Base-by-base conservation (phyloP, 257 asterid genomes). In the Paulownia fortunei region DNA sequence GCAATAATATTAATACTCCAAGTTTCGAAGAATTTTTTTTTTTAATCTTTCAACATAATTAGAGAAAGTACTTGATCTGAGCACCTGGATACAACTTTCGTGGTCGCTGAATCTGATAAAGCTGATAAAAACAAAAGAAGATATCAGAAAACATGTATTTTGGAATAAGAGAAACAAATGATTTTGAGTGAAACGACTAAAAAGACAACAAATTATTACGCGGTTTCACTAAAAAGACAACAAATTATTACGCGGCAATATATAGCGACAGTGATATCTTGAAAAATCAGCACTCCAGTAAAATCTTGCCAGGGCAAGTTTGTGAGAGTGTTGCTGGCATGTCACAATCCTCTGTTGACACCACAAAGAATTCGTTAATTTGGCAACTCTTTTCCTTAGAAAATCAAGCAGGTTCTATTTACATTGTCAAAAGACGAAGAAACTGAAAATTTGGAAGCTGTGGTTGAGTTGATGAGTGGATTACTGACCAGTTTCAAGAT, bases 241-340 rank as follows among this genome's bases (percentile, higher is more conserved):
- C 58, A 46, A 21, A 47, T 16, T 23, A 12, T 78, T 86, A 88
- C 91, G 84, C 0, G 88, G 91, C 19, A 79, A 77, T 51, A 84
- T 85, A 47, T 88, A 90, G 12, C 91, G 96, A 78, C 66, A 47
- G 71, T 81, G 67, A 72, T 80, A 76, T 73, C 83, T 87, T 2
- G 85, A 69, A 61, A 81, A 78, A 56, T 70, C 80, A 13, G 88
- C 56, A 72, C 42, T 80, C 85, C 82, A 81, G 77, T 64, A 76
- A 54, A 85, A 71, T 23, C 73, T 77, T 21, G 75, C 58, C 26
- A 84, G 76, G 27, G 87, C 79, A 26, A 84, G 79, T 77, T 84
- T 67, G 27, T 80, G 69, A n/a, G 96, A 83, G 73, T 83, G 85
- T 10, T 77, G 84, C 76, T 90, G 87, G 74, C 90, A 85, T 55